Base-by-base conservation (phyloP, 2,329 filamentous ascomycete genomes). In the Sphaerulina vaccinii region DNA sequence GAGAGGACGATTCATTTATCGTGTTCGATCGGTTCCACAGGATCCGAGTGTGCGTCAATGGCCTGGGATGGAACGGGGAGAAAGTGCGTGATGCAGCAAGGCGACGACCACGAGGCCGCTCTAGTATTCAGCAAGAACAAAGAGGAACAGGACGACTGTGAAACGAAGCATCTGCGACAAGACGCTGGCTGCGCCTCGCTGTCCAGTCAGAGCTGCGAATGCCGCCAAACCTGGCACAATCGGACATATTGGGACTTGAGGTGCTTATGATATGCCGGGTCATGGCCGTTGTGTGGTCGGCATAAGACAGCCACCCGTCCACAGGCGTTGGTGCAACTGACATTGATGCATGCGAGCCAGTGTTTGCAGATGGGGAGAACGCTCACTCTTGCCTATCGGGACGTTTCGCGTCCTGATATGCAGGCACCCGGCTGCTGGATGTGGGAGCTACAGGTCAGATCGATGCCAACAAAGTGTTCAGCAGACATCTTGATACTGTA, bases 201-300 rank as follows among this genome's bases (percentile, higher is more conserved):
- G 39, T 37, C 48, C 48, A 49, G 37, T 49, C 36, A 42, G 37
- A 41, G 47, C 29, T 41, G 13, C 37, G 10, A 27, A 49, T 43
- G 37, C 47, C 37, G 39, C 29, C 21, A n/a, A 43, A 22, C 23
- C 37, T 11, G 18, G 22, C 22, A 6, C 24, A 24, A 19, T 41
- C 22, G 27, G 23, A 24, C 36, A 18, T 24, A 32, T 35, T 32
- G 27, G 37, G 24, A 49, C 29, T 16, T 35, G 40, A 9, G 11
- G 4, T 35, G 4, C 27, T 33, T n/a, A 13, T 37, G 11, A 23
- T 8, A 19, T 18, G 16, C 16, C 15, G 36, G 7, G n/a, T 38
- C n/a, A 18, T 38, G 29, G 2, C 21, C 24, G 13, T 27, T 47
- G 13, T 23, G 13, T 24, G 44, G 44, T 38, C 44, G 44, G 44